These are phyloP conservation scores for Chaetomium sp. DNA, from an alignment of 2,329 filamentous ascomycete genomes.

Conservation along the genomic window DNA sequence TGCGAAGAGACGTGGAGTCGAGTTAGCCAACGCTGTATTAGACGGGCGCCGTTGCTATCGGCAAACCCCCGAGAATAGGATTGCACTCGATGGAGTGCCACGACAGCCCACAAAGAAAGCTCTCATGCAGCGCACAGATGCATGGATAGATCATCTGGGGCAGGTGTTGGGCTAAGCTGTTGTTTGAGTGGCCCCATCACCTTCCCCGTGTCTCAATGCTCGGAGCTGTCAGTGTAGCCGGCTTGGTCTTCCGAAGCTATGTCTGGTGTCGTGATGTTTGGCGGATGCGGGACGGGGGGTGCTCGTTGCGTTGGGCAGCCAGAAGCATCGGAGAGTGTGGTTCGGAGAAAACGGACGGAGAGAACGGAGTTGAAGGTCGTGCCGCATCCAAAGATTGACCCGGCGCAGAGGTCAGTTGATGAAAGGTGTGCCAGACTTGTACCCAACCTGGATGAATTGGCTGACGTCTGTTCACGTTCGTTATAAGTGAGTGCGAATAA, in stretches of 20 bases:
- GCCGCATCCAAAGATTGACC: too few species aligned
- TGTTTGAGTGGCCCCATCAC: slow-evolving; percentile 6
- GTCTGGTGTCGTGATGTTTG: slow-evolving; percentile 2
- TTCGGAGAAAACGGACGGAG: too few species aligned
- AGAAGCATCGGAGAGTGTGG: too few species aligned
- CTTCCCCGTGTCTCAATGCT: slow-evolving; percentile 7
- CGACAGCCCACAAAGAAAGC: slow-evolving; percentile 18
- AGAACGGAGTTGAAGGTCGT: too few species aligned
- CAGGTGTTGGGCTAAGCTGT: not conserved
- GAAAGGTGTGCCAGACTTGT: too few species aligned
- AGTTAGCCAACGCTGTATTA: slow-evolving; percentile 19
- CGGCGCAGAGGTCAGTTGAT: too few species aligned
- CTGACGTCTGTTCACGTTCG: too few species aligned
- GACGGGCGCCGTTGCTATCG: slow-evolving; percentile 16
- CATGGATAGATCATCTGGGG: slow-evolving; percentile 19
- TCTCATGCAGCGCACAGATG: slow-evolving; percentile 13
- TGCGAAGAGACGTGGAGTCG: slow-evolving; percentile 20
- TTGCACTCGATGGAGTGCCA: slow-evolving; percentile 24
- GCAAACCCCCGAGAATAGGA: slow-evolving; percentile 23
- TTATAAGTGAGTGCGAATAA: too few species aligned
- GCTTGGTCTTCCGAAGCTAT: slow-evolving; percentile 11
- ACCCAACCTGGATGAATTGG: too few species aligned
- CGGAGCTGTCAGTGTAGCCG: slow-evolving; percentile 15
- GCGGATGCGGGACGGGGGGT: not conserved
- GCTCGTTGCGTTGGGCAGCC: too few species aligned